phyloP scores from a whole-genome alignment of 2,329 filamentous ascomycete genomes.

The Phoma sp. region DNA sequence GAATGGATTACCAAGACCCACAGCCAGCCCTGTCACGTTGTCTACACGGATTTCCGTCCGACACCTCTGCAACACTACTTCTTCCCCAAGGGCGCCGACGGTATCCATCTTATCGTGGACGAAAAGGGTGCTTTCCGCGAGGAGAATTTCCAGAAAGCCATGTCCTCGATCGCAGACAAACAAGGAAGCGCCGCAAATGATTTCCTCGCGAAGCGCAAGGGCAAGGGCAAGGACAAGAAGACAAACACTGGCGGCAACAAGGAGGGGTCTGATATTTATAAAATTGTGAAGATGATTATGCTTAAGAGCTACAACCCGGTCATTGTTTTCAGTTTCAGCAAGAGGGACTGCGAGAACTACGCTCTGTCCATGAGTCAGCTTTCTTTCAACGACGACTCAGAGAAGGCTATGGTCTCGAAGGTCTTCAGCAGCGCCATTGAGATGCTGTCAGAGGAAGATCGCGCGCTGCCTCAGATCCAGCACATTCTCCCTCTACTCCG shows the following conservation, averaged over 20 bases:
- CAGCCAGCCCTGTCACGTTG: constrained; percentile 95
- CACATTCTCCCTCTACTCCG: constrained; percentile 88
- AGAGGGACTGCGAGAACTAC: constrained; percentile 91
- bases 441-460: constrained; percentile 89
- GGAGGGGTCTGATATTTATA: constrained; percentile 81
- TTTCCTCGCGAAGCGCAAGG: constrained; percentile 78
- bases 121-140: constrained; percentile 97
- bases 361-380: constrained; percentile 85
- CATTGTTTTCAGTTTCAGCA: constrained; percentile 99
- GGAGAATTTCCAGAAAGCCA: constrained; percentile 96
- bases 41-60: constrained; percentile 97
- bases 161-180: constrained; percentile 86
- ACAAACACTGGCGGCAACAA: constrained; percentile 81
- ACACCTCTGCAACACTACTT: constrained; percentile 98
- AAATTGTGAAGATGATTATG: constrained; percentile 99
- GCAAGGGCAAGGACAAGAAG: constrained; percentile 90
- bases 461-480: constrained; percentile 84
- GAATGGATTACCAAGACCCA: constrained; percentile 99
- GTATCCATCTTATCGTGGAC: constrained; percentile 92
- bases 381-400: constrained; percentile 94
- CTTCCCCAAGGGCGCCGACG: constrained; percentile 89
- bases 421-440: constrained; percentile 95
- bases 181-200: constrained; percentile 85
- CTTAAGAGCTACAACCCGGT: constrained; percentile 96
- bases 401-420: constrained; percentile 91